Evolutionary conservation across 164 flowering plant species (phyloP), one percentile per base, ranked within the genome.

Genomic region (Saururus chinensis): DNA sequence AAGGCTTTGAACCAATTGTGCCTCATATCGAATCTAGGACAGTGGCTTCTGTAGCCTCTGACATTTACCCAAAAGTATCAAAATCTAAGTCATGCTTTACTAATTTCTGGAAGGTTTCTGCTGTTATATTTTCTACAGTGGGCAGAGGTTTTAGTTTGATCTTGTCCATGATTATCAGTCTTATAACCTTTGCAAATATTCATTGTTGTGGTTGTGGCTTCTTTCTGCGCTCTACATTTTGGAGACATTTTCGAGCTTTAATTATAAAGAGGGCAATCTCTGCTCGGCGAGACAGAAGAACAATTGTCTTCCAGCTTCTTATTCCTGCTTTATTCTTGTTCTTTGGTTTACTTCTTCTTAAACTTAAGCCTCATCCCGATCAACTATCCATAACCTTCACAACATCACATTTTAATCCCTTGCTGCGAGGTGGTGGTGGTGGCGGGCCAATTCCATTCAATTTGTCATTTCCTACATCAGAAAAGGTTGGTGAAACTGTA

Each of bases 361-460:
- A 77, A 73, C 87, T 95, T 55, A 95, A 87, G 82, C 92, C 97
- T 74, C 99, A 95, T 81, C 95, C 96, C 71, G 96, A 95, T 73
- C 93, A 85, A 81, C 70, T 52, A 72, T 79, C 96, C 51, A 66
- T 95, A 42, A 84, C 87, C 30, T 73, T 91, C 60, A 86, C 99
- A 67, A 95, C 97, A 62, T 82, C 88, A 56, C 53, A 85, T 62
- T 95, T 95, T 68, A 95, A 95, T 83, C 99, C 99, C 69, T 66
- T 88, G 45, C 71, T 95, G 72, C 69, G 82, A 66, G 95, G 97
- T 57, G 87, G 81, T 5, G 98, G 98, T 56, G 99, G 97, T 54
- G 99, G 96, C 45, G 99, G 95, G 66, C 99, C 99, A 62, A 86
- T 95, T 74, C 96, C 99, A 63, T 95, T 79, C 73, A 85, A 91